Conservation (phyloP, 164 flowering plant genomes). For the Saururus chinensis region DNA sequence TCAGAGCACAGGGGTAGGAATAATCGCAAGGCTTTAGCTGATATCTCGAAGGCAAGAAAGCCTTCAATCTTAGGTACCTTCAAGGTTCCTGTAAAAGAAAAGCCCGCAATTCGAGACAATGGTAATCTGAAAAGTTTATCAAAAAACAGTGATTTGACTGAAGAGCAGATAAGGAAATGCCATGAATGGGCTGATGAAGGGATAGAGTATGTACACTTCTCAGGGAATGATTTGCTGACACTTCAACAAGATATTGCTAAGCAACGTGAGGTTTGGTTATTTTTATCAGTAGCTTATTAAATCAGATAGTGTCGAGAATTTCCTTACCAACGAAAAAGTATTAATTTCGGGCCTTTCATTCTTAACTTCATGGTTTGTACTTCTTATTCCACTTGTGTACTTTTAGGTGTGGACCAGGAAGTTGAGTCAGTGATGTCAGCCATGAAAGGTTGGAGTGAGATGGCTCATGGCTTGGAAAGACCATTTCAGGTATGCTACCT, state of each 20-base stretch:
- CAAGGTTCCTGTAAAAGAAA: constrained; percentile 4
- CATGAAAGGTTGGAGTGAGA: too few species aligned
- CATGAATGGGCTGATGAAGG: constrained; percentile 14
- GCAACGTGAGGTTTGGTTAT: background rate
- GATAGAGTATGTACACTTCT: constrained; percentile 7
- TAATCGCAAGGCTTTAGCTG: constrained; percentile 10
- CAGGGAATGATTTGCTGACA: constrained; percentile 5
- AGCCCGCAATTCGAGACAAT: constrained; percentile 1
- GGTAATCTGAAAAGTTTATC: background rate
- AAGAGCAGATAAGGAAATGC: constrained; percentile 8
- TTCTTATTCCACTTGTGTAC: background rate
- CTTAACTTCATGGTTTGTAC: background rate
- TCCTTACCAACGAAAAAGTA: background rate
- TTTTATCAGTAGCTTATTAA: background rate
- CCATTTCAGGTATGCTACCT: too few species aligned
- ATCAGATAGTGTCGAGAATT: background rate
- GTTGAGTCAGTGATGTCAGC: too few species aligned
- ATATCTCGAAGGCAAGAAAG: constrained; percentile 9
- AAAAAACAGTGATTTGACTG: constrained; percentile 1
- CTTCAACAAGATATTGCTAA: constrained; percentile 9
- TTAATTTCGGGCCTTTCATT: background rate
- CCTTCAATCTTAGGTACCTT: background rate
- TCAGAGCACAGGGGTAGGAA: constrained; percentile 8
- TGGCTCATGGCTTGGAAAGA: too few species aligned
- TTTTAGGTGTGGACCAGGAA: too few species aligned